These are phyloP conservation scores for Eutrema japonicum DNA, from an alignment of 345 rosid species.

Conservation along the genomic window DNA sequence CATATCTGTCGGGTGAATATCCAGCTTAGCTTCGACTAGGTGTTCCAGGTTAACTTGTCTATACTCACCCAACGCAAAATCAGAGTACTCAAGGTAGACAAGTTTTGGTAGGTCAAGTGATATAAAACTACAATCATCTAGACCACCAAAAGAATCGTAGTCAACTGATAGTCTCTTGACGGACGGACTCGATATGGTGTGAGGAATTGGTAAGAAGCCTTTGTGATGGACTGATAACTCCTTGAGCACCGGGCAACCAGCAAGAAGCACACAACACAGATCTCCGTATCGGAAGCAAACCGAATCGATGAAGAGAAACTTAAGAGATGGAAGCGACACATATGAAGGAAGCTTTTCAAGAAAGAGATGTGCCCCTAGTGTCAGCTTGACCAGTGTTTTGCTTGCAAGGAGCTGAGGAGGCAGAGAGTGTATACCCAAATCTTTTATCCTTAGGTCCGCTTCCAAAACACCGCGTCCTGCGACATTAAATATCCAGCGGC, in stretches of 20 bases:
- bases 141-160: background rate
- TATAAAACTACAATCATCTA: background rate
- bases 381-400: conserved; percentile 10
- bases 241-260: conserved; percentile 22
- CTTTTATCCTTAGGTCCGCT: too few species aligned
- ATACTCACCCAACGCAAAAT: background rate
- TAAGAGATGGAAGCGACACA: conserved; percentile 16
- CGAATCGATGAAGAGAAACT: conserved; percentile 2
- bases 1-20: background rate
- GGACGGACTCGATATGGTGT: background rate
- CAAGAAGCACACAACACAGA: background rate
- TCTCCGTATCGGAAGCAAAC: background rate
- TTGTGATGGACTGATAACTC: conserved; percentile 5
- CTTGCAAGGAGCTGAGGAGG: background rate
- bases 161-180: conserved; percentile 8
- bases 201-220: background rate
- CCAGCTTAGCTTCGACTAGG: background rate
- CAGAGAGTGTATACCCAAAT: too few species aligned
- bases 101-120: conserved; percentile 1
- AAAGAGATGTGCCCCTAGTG: background rate
- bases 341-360: background rate
- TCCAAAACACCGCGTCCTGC: too few species aligned
- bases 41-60: background rate
- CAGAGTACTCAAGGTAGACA: background rate
- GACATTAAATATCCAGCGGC: too few species aligned